Evolutionary conservation across 768 basidiomycete species (phyloP), one percentile per base, ranked within the genome.

Genomic region (Epithele typhae): DNA sequence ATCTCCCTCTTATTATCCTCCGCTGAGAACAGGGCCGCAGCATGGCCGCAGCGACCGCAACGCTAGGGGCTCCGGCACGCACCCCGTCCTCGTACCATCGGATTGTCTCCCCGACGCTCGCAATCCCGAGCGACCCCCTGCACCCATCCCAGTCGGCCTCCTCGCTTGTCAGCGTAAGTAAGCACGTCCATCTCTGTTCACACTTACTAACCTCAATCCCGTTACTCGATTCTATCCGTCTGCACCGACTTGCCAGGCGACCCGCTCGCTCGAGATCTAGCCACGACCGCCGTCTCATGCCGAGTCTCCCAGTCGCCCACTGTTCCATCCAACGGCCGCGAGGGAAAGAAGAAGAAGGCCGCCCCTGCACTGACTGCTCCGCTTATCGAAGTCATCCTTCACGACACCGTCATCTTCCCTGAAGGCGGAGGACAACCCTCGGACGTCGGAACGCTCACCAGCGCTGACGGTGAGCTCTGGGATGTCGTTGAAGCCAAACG

Each of bases 381-480:
- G 3, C 64, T 82, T 15, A 72, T 87, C 38, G 82, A 87, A 56
- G 67, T 91, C 7, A 71, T 82, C 41, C 66, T 89, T 37, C 81
- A 84, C 42, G 89, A 91, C 59, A 89, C 87, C 0, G 74, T 86
- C 11, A 75, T 89, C 38, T 91, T 90, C 60, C 88, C 89, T 0
- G 87, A 90, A 64, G 88, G 87, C 8, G 81, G 88, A 10, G 90
- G 90, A 0, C 89, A 92, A 53, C 84, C 86, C 1, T 81, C 81
- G 0, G 90, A 92, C 58, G 78, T 78, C 21, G 88, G 88, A 1
- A 40, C 70, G 11, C 67, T 89, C 24, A 64, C 65, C 21, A 70
- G 68, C 17, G 52, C 59, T 3, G 71, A 78, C 54, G 73, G 73
- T n/a, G 64, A 53, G 2, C 43, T 61, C 10, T 83, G 81, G 77